Base-by-base conservation (phyloP, 2,329 filamentous ascomycete genomes). In the Scytalidium lignicola region DNA sequence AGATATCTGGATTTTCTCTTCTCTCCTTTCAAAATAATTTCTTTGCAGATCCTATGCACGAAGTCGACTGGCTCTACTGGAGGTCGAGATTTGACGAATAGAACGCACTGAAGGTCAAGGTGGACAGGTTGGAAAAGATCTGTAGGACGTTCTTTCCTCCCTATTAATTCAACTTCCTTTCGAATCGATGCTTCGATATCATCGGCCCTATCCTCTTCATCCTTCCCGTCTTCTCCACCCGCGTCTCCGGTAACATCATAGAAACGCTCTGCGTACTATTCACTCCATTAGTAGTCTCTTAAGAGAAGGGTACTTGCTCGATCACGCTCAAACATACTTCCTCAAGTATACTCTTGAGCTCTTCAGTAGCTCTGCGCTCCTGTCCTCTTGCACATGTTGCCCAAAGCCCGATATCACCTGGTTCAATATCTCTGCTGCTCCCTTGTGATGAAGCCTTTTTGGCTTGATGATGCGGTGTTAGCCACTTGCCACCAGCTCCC, bases 361-460 rank as follows among this genome's bases (percentile, higher is more conserved):
- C 88, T 44, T 75, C 72, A 2, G 86, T 76, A 13, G 86, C 85
- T 65, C 83, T 85, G 40, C 73, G 74, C 67, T 88, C 86, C 70
- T 86, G 85, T 55, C 80, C 80, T 62, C 85, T 79, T 46, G 85
- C 81, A 63, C 86, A 91, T 0, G 87, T 90, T 22, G 85, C 83
- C 86, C 86, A 92, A 51, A 92, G 82, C 4, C 88, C 88, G 46
- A 76, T 72, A 60, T 90, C 85, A 4, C 86, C 86, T 4, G 84
- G 72, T 57, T 87, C 79, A 43, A 90, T 67, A 12, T 66, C 72
- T 39, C 73, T 74, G 29, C 46, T 55, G 15, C 15, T 37, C 68
- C 69, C 70, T 13, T 67, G 67, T 52, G 67, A 65, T 45, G 68
- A 64, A 18, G 70, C 68, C 41, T 70, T 56, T 60, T 76, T 82